These are phyloP conservation scores for Xylariaceae sp. DNA, from an alignment of 2,329 filamentous ascomycete genomes.

Conservation along the genomic window DNA sequence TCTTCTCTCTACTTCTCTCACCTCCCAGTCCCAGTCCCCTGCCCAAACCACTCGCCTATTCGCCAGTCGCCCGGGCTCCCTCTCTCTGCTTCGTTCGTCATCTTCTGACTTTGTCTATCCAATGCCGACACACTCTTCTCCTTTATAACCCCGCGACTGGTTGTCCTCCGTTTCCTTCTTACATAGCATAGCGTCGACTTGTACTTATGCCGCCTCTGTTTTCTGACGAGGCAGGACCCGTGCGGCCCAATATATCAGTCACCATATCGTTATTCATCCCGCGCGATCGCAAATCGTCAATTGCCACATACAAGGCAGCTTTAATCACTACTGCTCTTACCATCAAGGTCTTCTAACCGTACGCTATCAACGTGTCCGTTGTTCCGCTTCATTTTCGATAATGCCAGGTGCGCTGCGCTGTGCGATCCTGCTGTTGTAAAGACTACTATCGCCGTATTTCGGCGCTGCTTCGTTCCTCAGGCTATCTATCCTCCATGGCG, in stretches of 20 bases:
- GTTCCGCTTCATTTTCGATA: conserved; percentile 5
- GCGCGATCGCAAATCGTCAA: conserved; percentile 9
- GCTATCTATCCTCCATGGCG: conserved; percentile 24
- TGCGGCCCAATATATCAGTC: conserved; percentile 21
- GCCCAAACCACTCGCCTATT: background rate
- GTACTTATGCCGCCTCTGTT: conserved; percentile 22
- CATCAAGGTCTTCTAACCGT: background rate
- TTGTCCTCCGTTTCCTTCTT: conserved; percentile 9
- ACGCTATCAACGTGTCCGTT: conserved; percentile 1
- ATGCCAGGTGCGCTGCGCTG: conserved; percentile 15
- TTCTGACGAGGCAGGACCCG: conserved; percentile 24
- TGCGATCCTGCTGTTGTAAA: conserved; percentile 11
- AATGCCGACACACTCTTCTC: conserved; percentile 6
- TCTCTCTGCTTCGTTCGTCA: background rate
- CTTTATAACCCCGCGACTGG: background rate
- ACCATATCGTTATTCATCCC: conserved; percentile 5
- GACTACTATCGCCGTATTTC: background rate
- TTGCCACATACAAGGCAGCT: background rate
- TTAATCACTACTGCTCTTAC: background rate
- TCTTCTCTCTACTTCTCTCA: background rate
- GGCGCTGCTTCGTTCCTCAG: conserved; percentile 18
- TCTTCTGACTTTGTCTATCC: background rate
- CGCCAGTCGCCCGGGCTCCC: background rate
- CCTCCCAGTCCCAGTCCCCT: too few species aligned
- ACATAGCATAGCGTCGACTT: conserved; percentile 9